Base-by-base conservation (phyloP, 768 basidiomycete genomes). In the Podaxis sp. region DNA sequence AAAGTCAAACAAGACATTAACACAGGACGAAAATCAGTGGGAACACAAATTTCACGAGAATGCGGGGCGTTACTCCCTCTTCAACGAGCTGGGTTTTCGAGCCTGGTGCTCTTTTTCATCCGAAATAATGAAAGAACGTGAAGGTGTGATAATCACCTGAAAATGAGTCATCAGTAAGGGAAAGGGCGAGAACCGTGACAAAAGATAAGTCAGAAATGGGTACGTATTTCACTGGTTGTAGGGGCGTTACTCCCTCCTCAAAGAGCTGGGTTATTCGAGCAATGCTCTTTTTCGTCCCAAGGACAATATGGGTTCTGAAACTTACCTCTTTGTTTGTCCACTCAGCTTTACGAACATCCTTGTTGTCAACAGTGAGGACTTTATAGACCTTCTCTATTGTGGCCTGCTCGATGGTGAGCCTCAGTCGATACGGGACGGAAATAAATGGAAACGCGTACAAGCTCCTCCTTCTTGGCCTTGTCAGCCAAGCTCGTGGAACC, bases 301-400 rank as follows among this genome's bases (percentile, higher is more conserved):
- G 64, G 28, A 40, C 15, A 36, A 64, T 40, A 24, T 30, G 58
- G 53, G 13, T 52, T 64, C 5, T 11, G 24, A 44, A 15, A 74
- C 87, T 72, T 68, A 90, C 96, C 92, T 99, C 97, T 86, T 98
- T 99, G 76, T 93, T 95, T 46, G 77, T 88, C 97, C 97, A 99
- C 12, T 93, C 92, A 15, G 80, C 88, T 76, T 99, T 99, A 62
- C 97, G 88, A 57, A 95, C 87, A 74, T 98, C 97, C 78, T 89
- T 95, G 71, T 81, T 81, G 59, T 96, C 93, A 40, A 87, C 88
- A 1, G 84, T 87, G 55, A 99, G 75, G 58, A 85, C 79, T 69
- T 94, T 89, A 64, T 89, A 76, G 38, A 97, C 83, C 78, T 93
- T 96, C 76, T 97, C 92, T 17, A 95, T 85, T 8, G 83, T 89